phyloP scores from a whole-genome alignment of 352 stramenopile genomes.

The Achlya hypogyna region DNA sequence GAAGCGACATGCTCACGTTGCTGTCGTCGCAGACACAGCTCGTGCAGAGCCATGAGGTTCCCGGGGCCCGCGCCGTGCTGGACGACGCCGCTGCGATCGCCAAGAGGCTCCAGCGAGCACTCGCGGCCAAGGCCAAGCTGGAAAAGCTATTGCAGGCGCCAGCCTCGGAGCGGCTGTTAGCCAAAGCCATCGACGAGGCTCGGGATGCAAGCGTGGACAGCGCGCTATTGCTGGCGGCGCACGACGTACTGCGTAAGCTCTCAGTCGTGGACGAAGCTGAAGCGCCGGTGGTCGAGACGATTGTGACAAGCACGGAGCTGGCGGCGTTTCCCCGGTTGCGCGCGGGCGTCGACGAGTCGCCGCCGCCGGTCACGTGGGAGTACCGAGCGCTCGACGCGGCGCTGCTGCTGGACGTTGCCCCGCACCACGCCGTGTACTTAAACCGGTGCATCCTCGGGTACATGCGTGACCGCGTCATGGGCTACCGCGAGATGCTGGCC shows the following conservation, averaged over 20 bases:
- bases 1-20: constrained; percentile 1
- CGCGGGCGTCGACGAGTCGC: not conserved
- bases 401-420: not conserved
- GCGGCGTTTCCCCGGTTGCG: not conserved
- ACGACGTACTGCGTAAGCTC: constrained; percentile 11
- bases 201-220: not conserved
- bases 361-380: not conserved
- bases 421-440: constrained; percentile 48
- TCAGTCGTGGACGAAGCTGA: not conserved
- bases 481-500: constrained; percentile 89
- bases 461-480: constrained; percentile 91
- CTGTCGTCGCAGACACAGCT: constrained; percentile 9
- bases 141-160: constrained; percentile 17
- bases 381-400: not conserved
- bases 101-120: constrained; percentile 9
- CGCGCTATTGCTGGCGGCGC: not conserved
- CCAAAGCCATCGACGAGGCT: constrained; percentile 6
- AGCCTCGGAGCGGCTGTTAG: not conserved
- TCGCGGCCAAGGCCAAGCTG: constrained; percentile 5
- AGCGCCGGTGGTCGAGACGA: not conserved
- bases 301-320: not conserved
- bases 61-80: not conserved
- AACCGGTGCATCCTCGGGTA: constrained; percentile 91
- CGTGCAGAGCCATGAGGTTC: not conserved
- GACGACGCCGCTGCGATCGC: constrained; percentile 9